phyloP scores from a whole-genome alignment of 768 basidiomycete species.

The Termitomyces sp. region DNA sequence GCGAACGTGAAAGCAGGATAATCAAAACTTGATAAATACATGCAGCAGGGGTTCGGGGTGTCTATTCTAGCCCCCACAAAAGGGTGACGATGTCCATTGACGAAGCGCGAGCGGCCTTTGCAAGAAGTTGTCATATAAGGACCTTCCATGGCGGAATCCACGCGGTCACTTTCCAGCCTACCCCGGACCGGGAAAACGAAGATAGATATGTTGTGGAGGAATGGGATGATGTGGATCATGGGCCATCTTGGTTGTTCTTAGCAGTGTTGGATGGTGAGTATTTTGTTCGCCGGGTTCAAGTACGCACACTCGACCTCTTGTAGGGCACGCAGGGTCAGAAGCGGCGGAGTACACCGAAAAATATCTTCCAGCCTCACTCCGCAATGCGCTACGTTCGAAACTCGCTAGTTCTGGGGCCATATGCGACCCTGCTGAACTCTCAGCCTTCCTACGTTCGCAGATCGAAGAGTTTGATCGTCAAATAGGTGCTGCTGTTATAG shows the following conservation, averaged over 20 bases:
- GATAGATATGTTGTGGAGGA: conserved; percentile 13
- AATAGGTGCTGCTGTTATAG: conserved; percentile 6
- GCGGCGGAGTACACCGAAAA: conserved; percentile 5
- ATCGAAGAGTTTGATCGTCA: conserved; percentile 10
- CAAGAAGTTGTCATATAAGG: neutral
- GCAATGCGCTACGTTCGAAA: conserved; percentile 5
- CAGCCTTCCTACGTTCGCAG: conserved; percentile 1
- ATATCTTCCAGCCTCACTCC: conserved; percentile 7
- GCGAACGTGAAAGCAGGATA: neutral
- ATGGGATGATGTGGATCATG: conserved; percentile 9
- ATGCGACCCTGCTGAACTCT: neutral
- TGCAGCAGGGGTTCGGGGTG: too few species aligned
- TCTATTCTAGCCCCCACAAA: neutral
- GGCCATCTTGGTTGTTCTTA: conserved; percentile 10
- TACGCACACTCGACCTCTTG: neutral
- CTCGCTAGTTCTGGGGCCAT: neutral
- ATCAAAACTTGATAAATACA: conserved; percentile 6
- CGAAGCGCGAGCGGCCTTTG: conserved; percentile 7
- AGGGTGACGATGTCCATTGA: conserved; percentile 1
- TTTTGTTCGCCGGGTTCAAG: neutral
- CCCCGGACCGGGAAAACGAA: conserved; percentile 3
- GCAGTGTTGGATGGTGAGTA: conserved; percentile 11
- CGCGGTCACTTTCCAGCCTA: conserved; percentile 13
- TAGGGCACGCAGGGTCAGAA: conserved; percentile 10
- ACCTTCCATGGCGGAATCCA: conserved; percentile 4